These are phyloP conservation scores for maize (Zea mays) DNA, from an alignment of 176 grass and related monocot species.

Conservation along the genomic window DNA sequence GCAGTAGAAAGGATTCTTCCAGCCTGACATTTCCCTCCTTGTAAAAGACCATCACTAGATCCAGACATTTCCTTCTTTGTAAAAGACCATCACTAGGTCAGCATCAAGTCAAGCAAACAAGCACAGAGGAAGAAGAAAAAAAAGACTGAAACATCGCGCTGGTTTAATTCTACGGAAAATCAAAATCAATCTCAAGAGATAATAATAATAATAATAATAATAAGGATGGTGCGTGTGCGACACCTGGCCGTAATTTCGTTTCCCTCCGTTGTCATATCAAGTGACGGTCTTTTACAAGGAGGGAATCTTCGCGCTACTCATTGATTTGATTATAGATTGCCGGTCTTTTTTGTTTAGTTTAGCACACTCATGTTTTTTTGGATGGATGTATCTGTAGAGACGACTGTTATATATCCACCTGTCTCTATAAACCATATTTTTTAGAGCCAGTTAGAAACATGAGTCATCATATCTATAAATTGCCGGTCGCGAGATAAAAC, in stretches of 20 bases:
- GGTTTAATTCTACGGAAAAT: background rate
- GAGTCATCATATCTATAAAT: too few species aligned
- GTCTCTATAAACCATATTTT: too few species aligned
- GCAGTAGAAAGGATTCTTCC: background rate
- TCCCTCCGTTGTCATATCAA: background rate
- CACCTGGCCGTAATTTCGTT: background rate
- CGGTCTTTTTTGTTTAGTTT: background rate
- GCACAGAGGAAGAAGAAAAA: background rate
- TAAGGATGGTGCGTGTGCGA: background rate
- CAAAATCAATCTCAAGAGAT: background rate
- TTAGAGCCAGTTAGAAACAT: too few species aligned
- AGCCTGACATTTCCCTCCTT: background rate
- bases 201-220: background rate
- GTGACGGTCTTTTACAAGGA: background rate
- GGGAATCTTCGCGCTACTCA: background rate
- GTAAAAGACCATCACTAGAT: background rate
- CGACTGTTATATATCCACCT: too few species aligned
- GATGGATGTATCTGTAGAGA: background rate
- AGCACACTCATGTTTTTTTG: background rate
- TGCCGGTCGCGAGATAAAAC: too few species aligned
- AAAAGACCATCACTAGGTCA: background rate
- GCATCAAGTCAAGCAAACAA: background rate
- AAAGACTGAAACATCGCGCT: background rate
- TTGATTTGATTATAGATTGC: background rate
- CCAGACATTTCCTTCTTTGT: background rate